Evolutionary conservation across 805 yeast species (phyloP), one percentile per base, ranked within the genome.

Genomic region (Saturnispora saitoi): DNA sequence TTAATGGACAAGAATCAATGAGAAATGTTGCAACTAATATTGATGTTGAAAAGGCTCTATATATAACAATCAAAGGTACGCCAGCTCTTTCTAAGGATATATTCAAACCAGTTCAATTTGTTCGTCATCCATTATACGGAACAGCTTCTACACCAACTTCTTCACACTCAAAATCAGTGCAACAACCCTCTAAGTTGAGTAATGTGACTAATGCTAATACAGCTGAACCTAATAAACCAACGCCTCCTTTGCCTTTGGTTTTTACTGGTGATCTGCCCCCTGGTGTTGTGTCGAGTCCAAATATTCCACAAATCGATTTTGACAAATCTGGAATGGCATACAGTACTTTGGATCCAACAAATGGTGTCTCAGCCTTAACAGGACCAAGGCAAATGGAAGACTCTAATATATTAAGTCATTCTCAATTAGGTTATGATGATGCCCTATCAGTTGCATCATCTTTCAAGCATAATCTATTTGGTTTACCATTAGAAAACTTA

Each of bases 31-130:
- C 96, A 0, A 70, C 83, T 12, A 74, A 84, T 22, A 78, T 90
- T 46, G 93, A 88, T 61, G 84, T 84, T 63, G 97, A 90, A 59
- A 79, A 74, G 58, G 95, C 88, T 62, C 70, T 91, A 48, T 86
- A 83, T 68, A 74, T 78, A 40, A 86, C 78, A 59, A 71, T 91
- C 47, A 61, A 55, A 42, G 62, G 61, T 24, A 52, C 63, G 10
- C 58, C 60, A 22, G 42, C 54, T 15, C 44, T 54, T 26, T 70
- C 54, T 67, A 70, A 60, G 65, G 69, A 56, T 3, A 37, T 48
- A 36, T 69, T 84, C 54, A 67, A 73, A 4, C 89, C 91, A 0
- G 83, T 86, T 5, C 85, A 82, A 44, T 86, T 85, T 63, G 73
- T 72, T 47, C 78, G 78, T 38, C 91, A 86, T 65, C 82, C 88